Evolutionary conservation across 352 stramenopile genomes (phyloP), one percentile per base, ranked within the genome.

Genomic region (Pythium insidiosum): DNA sequence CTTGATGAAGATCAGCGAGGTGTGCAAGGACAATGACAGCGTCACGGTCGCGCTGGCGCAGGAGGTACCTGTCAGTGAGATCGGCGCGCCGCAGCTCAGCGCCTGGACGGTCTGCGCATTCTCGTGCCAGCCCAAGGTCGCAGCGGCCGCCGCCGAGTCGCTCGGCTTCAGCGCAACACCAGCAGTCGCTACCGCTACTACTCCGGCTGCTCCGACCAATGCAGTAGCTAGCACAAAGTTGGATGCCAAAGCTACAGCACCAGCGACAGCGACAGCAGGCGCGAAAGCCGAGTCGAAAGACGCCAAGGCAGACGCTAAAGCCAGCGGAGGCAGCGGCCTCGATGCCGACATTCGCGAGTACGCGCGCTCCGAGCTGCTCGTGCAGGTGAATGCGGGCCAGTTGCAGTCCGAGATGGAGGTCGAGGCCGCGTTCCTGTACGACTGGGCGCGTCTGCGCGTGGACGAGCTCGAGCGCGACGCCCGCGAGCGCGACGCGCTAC

Each of bases 341-440:
- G 61, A 68, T 4, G 63, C 82, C 28, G 76, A 83, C 21, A 56
- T 84, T 24, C 81, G 73, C 26, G 42, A 68, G 33, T 92, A 89
- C 43, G 72, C 74, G 22, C 70, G 59, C 7, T 69, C 66, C 21
- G 75, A 89, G 54, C 58, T 84, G 63, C 47, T 83, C 37, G 73
- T 84, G 43, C 74, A 92, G 49, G 71, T 88, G 13, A 84, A 79
- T 19, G 87, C 75, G 21, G 73, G 74, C 0, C 74, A 86, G 36
- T 87, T 89, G 45, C 71, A 84, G 53, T 85, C 76, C 7, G 72
- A 89, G 29, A 73, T 86, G 58, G 79, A 89, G 41, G 41, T 88
- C 22, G 79, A 89, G 43, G 77, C 76, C 22, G 79, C 77, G 18
- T 92, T 92, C 47, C 53, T 87, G 29, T 87, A 85, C 53, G 79